Conservation (phyloP, 306 rosid species). For the Corylus heterophylla region DNA sequence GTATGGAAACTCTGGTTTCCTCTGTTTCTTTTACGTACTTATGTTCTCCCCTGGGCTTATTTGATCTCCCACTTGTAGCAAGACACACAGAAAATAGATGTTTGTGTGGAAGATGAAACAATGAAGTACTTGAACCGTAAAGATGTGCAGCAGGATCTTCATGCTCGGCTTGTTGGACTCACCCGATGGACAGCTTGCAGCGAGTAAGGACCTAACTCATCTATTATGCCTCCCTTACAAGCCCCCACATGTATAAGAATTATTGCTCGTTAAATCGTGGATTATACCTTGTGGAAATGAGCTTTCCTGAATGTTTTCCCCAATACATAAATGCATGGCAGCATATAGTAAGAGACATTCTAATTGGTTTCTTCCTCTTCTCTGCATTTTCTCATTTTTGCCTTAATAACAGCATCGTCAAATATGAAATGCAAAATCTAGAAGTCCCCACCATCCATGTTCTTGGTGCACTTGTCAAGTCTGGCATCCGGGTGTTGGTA, state of each 20-base stretch:
- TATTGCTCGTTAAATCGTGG: no score
- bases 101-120: conserved; percentile 66
- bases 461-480: conserved; percentile 1
- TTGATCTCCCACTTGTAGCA: conserved; percentile 27
- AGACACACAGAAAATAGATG: conserved; percentile 53
- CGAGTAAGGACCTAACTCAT: conserved; percentile 35
- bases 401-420: neutral
- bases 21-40: no score
- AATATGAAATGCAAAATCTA: neutral
- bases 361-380: neutral
- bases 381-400: neutral
- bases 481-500: conserved; percentile 6
- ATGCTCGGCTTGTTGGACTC: conserved; percentile 66
- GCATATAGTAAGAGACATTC: neutral
- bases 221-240: no score
- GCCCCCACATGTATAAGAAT: no score
- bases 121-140: conserved; percentile 54
- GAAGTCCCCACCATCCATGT: conserved; percentile 1
- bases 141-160: conserved; percentile 67
- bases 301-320: no score
- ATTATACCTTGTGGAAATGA: no score
- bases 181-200: conserved; percentile 54
- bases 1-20: neutral
- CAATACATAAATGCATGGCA: neutral
- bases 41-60: conserved; percentile 1